phyloP scores from a whole-genome alignment of 768 basidiomycete genomes.

The Leccinum pellstonianum region DNA sequence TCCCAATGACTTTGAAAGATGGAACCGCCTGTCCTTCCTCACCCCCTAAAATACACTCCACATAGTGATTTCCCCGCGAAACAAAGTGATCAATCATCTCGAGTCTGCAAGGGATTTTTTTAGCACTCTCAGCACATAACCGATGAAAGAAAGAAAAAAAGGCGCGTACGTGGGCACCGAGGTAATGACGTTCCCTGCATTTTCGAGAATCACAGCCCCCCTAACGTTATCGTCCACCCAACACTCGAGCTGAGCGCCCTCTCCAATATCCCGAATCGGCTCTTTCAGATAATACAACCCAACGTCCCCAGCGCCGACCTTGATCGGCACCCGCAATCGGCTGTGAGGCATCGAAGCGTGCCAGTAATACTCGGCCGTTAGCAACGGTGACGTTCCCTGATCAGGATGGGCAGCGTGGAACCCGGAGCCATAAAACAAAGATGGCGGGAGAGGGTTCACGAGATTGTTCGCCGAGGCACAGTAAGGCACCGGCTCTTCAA shows the following conservation, averaged over 20 bases:
- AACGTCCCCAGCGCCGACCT: constrained; percentile 86
- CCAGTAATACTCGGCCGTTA: constrained; percentile 85
- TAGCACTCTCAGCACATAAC: neutral
- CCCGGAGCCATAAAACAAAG: constrained; percentile 90
- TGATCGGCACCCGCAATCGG: constrained; percentile 78
- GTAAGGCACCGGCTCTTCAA: constrained; percentile 85
- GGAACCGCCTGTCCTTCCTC: constrained; percentile 81
- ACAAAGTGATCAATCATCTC: constrained; percentile 86
- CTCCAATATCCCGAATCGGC: constrained; percentile 52
- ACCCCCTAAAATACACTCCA: constrained; percentile 86
- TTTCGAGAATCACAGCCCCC: constrained; percentile 76
- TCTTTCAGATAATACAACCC: constrained; percentile 88
- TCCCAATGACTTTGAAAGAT: constrained; percentile 87
- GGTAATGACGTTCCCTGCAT: constrained; percentile 65
- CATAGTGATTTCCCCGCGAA: constrained; percentile 84
- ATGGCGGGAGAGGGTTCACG: constrained; percentile 94
- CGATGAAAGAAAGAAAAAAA: neutral
- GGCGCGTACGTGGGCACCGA: constrained; percentile 63
- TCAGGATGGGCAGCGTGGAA: constrained; percentile 81
- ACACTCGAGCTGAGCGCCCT: constrained; percentile 77
- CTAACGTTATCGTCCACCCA: constrained; percentile 97
- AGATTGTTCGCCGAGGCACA: constrained; percentile 98
- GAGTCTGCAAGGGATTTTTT: constrained; percentile 47
- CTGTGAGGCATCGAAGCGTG: constrained; percentile 84
- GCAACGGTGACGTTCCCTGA: constrained; percentile 42